Evolutionary conservation across 1,139 yeast genomes (phyloP).

Genomic region (Meyerozyma guilliermondii): DNA sequence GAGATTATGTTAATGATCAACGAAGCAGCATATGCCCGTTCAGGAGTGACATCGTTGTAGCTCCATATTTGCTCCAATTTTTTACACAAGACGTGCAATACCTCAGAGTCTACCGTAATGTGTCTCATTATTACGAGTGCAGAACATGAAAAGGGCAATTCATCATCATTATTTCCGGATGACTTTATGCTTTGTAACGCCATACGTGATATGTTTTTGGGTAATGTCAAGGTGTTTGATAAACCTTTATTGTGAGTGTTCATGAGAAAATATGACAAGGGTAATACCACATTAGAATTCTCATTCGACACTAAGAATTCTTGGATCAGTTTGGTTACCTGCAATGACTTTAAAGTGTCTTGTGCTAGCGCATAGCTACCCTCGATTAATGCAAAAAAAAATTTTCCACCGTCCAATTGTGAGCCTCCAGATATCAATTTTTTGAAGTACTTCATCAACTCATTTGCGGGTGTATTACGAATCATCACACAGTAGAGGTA

Average conservation of each 20-base stretch:
- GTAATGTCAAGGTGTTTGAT: constrained; percentile 4
- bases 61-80: background rate
- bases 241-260: background rate
- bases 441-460: constrained; percentile 45
- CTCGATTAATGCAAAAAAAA: constrained; percentile 48
- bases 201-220: background rate
- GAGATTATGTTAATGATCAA: background rate
- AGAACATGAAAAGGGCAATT: background rate
- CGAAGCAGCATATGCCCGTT: background rate
- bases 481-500: constrained; percentile 44
- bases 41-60: background rate
- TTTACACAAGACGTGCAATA: background rate
- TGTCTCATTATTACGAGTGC: background rate
- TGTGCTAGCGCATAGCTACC: constrained; percentile 36
- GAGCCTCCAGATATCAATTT: constrained; percentile 32
- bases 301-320: constrained; percentile 33
- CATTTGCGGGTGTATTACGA: constrained; percentile 56
- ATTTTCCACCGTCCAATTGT: constrained; percentile 23
- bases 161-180: background rate
- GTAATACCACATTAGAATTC: constrained; percentile 6
- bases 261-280: constrained; percentile 36
- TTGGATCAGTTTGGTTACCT: constrained; percentile 42
- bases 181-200: background rate
- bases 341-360: constrained; percentile 44
- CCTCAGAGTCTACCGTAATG: background rate